Base-by-base conservation (phyloP, 2,329 filamentous ascomycete species). In the Septoria linicola region DNA sequence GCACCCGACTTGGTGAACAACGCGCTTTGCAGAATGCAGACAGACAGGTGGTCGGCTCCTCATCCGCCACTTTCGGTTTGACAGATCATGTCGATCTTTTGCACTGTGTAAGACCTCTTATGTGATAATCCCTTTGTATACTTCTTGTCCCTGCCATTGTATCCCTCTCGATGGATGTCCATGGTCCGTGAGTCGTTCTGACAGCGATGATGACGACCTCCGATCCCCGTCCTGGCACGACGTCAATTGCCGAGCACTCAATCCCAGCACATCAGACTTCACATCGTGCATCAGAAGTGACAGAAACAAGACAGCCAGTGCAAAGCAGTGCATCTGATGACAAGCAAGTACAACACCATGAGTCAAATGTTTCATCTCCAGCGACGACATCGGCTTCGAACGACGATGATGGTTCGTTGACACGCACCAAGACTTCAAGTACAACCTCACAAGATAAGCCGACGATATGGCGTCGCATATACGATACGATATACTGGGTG, bases 401-500 rank as follows among this genome's bases (percentile, higher is more conserved):
- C 21, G n/a, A 16, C 42, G 31, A 11, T 45, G 39, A 27, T 27
- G 23, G 16, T 23, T 19, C 35, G 4, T 4, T 34, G 5, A 13
- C 11, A 4, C 31, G 11, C 5, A 34, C 6, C 5, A 37, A 37
- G 11, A 37, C 3, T 17, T 7, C 35, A 37, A 37, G 16, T 17
- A 6, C 35, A 37, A 23, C 13, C 21, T 11, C 50, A 8, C 25
- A 16, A 14, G 35, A 48, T 13, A 32, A 49, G 17, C 31, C 41
- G 39, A 58, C 56, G 47, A 55, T 51, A 63, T 64, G 62, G 62
- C 51, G 32, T 19, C 49, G 58, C 21, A 48, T 55, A 16, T 64
- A 60, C 57, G 44, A 57, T 13, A 51, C 71, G 2, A 42, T 84
- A 13, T 73, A 72, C 30, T 88, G 80, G 77, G 82, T 80, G 30